These are phyloP conservation scores for Isatis tinctoria DNA, from an alignment of 345 rosid genomes.

Conservation along the genomic window DNA sequence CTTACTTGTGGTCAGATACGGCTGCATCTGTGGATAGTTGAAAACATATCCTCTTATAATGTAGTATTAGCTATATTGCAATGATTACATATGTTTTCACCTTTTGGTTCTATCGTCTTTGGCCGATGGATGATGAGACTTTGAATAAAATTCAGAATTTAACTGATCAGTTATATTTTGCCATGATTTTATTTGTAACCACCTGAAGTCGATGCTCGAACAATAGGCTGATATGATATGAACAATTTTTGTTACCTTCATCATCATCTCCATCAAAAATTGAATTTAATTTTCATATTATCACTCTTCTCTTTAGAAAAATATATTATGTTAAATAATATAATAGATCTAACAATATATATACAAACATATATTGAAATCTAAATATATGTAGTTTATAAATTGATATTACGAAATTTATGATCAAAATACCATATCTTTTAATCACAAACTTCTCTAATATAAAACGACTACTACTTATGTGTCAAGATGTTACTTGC, in stretches of 20 bases:
- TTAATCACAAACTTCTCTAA: neutral
- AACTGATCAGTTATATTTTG: neutral
- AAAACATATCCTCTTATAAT: neutral
- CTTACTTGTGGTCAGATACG: neutral
- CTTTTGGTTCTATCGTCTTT: neutral
- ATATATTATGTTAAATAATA: neutral
- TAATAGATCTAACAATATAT: neutral
- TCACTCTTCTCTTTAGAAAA: neutral
- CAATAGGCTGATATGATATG: slow-evolving; percentile 17
- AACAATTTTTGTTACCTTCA: neutral
- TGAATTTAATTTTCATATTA: neutral
- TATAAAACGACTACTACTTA: neutral
- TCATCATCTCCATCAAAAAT: slow-evolving; percentile 1
- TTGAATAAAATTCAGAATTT: neutral
- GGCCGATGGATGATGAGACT: neutral
- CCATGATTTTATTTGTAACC: slow-evolving; percentile 13
- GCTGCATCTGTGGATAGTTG: slow-evolving; percentile 12
- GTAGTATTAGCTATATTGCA: neutral
- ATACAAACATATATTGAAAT: neutral
- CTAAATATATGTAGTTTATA: neutral
- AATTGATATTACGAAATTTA: neutral
- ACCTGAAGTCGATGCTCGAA: slow-evolving; percentile 21
- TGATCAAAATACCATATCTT: neutral
- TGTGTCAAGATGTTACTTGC: neutral
- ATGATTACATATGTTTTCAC: slow-evolving; percentile 12